Evolutionary conservation across 768 basidiomycete genomes (phyloP).

Genomic region (Coprinellus aureogranulatus): DNA sequence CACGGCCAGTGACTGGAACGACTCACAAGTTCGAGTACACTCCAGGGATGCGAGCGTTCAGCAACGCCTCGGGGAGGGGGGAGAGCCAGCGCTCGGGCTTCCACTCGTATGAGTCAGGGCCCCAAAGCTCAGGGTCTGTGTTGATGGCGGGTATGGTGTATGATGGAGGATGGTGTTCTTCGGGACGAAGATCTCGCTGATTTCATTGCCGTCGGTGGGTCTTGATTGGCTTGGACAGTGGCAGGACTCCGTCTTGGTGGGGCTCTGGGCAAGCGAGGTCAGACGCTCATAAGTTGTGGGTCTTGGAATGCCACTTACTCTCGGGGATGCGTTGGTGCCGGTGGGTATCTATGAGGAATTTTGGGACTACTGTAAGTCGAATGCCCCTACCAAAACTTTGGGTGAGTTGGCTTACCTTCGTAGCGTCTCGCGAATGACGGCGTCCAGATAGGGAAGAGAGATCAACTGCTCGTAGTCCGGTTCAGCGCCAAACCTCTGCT

Average conservation of each 20-base stretch:
- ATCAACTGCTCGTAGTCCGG: conserved; percentile 37
- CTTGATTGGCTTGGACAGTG: conserved; percentile 39
- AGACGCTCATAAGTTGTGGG: too few species aligned
- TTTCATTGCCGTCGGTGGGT: conserved; percentile 35
- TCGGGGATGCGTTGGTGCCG: conserved; percentile 17
- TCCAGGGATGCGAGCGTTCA: conserved; percentile 39
- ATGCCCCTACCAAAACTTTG: too few species aligned
- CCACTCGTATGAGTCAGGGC: conserved; percentile 47
- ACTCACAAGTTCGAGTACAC: conserved; percentile 44
- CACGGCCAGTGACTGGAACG: too few species aligned
- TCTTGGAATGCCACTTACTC: conserved; percentile 5
- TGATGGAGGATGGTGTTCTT: too few species aligned
- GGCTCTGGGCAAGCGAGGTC: background rate
- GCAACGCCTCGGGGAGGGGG: conserved; percentile 33
- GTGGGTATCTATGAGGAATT: conserved; percentile 17
- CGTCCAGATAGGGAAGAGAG: conserved; percentile 36
- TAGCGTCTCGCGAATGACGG: conserved; percentile 38
- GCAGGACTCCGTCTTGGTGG: conserved; percentile 33
- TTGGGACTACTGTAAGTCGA: too few species aligned
- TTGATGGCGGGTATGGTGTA: too few species aligned
- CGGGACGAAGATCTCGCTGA: conserved; percentile 34
- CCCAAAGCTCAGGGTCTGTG: conserved; percentile 43
- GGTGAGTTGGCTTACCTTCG: conserved; percentile 37
- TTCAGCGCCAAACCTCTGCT: conserved; percentile 20
- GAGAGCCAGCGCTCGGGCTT: conserved; percentile 51